Conservation (phyloP, 345 rosid species). For the Dipteronia sinensis region DNA sequence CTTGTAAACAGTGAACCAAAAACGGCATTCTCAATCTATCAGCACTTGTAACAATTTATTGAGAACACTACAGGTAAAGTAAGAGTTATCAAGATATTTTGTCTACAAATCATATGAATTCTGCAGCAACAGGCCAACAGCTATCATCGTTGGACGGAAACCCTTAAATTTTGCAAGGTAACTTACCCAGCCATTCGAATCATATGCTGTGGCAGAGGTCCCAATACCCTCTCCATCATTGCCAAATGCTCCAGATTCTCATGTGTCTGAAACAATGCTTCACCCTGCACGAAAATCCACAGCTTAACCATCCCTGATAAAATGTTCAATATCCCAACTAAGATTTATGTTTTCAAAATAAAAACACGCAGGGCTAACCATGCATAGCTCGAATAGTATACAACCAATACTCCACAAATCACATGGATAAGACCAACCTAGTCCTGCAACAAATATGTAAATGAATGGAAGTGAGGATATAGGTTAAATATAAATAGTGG, state of each 20-base stretch:
- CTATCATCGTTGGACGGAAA: neutral
- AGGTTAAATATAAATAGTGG: neutral
- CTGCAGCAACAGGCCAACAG: neutral
- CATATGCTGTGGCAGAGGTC: constrained; percentile 70
- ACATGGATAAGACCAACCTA: constrained; percentile 88
- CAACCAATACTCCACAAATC: constrained; percentile 91
- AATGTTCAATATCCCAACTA: constrained; percentile 11
- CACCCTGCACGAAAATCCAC: constrained; percentile 47
- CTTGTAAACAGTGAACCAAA: neutral
- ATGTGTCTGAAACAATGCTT: constrained; percentile 81
- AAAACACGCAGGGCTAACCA: constrained; percentile 36
- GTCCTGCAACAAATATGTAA: constrained; percentile 45
- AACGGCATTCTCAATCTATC: neutral
- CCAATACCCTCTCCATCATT: constrained; percentile 79
- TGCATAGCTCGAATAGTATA: constrained; percentile 76
- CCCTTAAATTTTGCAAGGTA: neutral
- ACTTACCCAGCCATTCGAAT: constrained; percentile 51
- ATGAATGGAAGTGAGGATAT: neutral
- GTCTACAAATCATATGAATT: neutral
- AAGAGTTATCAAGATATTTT: neutral
- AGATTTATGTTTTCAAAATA: neutral
- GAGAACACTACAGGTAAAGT: neutral
- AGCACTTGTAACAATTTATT: neutral
- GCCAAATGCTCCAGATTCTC: constrained; percentile 88
- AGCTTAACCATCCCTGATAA: constrained; percentile 13